Conservation (phyloP, 129 eudicot species). For the Chrysanthemum lavandulifolium region DNA sequence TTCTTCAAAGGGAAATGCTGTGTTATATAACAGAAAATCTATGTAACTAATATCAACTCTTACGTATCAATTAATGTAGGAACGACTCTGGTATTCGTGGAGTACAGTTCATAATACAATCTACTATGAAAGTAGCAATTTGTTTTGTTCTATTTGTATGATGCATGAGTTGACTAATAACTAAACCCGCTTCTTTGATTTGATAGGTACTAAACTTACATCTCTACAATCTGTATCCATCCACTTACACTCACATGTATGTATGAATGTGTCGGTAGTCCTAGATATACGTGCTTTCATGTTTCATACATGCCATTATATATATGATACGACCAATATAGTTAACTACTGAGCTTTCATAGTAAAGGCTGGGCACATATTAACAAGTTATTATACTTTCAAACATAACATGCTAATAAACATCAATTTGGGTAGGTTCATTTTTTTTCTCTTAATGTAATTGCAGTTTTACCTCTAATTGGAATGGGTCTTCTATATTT, state of each 20-base stretch:
- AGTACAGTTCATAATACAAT: slow-evolving; percentile 84
- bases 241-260: slow-evolving; percentile 6
- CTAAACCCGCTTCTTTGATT: slow-evolving; percentile 17
- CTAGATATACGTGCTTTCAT: slow-evolving; percentile 1
- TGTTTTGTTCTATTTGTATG: slow-evolving; percentile 1
- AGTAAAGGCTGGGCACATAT: neutral
- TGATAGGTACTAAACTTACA: slow-evolving; percentile 49
- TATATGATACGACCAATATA: neutral
- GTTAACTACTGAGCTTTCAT: neutral
- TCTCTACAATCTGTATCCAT: neutral
- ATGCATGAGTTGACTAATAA: neutral
- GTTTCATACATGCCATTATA: neutral
- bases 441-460: too few species aligned
- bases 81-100: slow-evolving; percentile 87
- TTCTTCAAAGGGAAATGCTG: neutral
- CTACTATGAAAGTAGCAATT: slow-evolving; percentile 63
- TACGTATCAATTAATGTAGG: slow-evolving; percentile 37
- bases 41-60: neutral
- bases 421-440: too few species aligned
- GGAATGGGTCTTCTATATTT: too few species aligned
- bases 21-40: slow-evolving; percentile 5
- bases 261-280: neutral
- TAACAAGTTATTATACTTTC: too few species aligned
- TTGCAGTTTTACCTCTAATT: too few species aligned
- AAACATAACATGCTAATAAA: too few species aligned